Conservation (phyloP, 2,329 filamentous ascomycete species). For the Penicillium italicum region DNA sequence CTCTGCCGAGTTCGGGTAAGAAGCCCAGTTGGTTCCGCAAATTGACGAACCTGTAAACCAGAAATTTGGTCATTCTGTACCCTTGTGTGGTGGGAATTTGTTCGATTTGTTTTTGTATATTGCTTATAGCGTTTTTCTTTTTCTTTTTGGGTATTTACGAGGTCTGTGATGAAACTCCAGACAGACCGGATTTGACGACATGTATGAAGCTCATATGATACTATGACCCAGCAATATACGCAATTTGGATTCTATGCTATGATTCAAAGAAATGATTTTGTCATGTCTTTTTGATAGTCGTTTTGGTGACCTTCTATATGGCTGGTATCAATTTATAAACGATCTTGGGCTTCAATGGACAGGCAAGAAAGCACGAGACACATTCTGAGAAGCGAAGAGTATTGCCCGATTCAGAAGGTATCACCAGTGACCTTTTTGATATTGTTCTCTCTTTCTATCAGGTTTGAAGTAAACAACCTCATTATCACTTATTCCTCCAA, state of each 20-base stretch:
- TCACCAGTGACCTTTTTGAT: background rate
- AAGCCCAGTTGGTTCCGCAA: slow-evolving; percentile 45
- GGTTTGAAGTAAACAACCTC: background rate
- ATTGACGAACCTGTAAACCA: slow-evolving; percentile 34
- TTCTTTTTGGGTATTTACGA: background rate
- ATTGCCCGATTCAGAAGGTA: background rate
- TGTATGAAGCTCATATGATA: slow-evolving; percentile 8
- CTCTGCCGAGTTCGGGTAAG: slow-evolving; percentile 31
- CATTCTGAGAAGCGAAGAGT: background rate
- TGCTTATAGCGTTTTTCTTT: slow-evolving; percentile 2
- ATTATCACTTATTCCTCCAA: background rate
- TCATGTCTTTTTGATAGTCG: too few relatives aligned
- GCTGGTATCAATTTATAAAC: background rate
- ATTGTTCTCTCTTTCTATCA: background rate
- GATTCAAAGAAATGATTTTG: too few relatives aligned
- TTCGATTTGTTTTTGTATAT: background rate
- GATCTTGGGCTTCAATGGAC: background rate
- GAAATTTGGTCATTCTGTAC: background rate
- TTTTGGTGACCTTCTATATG: background rate
- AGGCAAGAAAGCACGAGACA: background rate
- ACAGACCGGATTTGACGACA: slow-evolving; percentile 2
- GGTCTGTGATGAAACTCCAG: background rate
- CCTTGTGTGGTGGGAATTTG: background rate
- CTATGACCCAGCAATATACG: slow-evolving; percentile 2
- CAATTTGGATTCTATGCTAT: background rate